phyloP scores from a whole-genome alignment of 2,329 filamentous ascomycete genomes.

The Phyllosticta paracitricarpa region DNA sequence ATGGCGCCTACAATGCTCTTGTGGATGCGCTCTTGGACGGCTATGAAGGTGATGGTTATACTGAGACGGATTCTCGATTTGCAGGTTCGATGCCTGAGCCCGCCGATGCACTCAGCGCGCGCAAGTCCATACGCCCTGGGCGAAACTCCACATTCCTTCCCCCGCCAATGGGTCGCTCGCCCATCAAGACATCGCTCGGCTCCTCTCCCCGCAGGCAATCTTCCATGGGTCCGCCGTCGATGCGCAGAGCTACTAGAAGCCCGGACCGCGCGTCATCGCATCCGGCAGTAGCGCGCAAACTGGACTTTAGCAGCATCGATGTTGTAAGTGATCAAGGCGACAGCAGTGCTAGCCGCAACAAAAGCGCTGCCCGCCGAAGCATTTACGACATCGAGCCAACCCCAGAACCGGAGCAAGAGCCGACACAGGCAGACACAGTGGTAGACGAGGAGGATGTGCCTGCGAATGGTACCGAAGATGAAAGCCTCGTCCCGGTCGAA shows the following conservation, averaged over 20 bases:
- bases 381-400: constrained; percentile 27
- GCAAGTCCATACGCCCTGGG: constrained; percentile 34
- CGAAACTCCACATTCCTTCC: constrained; percentile 34
- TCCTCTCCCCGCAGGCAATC: constrained; percentile 53
- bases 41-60: constrained; percentile 1
- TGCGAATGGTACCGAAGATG: constrained; percentile 16
- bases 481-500: constrained; percentile 21
- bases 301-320: constrained; percentile 39
- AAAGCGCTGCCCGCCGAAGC: constrained; percentile 20
- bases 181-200: constrained; percentile 50
- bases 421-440: constrained; percentile 23
- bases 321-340: constrained; percentile 21
- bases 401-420: constrained; percentile 19
- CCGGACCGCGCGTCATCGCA: constrained; percentile 23
- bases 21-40: constrained; percentile 1
- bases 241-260: constrained; percentile 26
- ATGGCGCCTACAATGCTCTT: not conserved
- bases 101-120: constrained; percentile 33
- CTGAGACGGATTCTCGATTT: constrained; percentile 8
- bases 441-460: constrained; percentile 22
- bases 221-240: constrained; percentile 44
- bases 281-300: constrained; percentile 41
- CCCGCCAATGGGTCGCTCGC: constrained; percentile 46
- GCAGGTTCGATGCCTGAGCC: constrained; percentile 41
- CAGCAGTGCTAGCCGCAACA: constrained; percentile 18